Evolutionary conservation across 1,139 yeast genomes (phyloP), one percentile per base, ranked within the genome.

Genomic region (Nakaseomyces delphensis): DNA sequence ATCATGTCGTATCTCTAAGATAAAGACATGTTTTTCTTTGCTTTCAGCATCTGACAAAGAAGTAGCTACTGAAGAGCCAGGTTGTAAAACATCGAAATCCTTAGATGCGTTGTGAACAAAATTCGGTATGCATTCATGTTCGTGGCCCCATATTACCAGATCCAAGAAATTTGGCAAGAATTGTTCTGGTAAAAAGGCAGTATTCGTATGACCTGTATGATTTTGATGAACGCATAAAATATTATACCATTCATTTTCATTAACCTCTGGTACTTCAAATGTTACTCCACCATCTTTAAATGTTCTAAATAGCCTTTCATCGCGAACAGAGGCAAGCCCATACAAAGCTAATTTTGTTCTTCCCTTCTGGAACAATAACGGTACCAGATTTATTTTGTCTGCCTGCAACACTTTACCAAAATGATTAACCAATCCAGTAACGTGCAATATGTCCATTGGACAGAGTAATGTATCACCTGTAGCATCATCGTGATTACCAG

Each of bases 401-500:
- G 80, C 80, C 51, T 86, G 82, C 14, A 73, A 67, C 3, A 86
- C 83, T 52, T 84, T 75, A 1, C 98, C 98, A 63, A 87, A 89
- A 65, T 89, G 93, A 60, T 93, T 91, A 23, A 91, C 67, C 40
- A 89, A 66, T 0, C 98, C 98, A 0, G 87, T 68, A 2, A 83
- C 86, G 24, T 86, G 77, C 14, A 93, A 65, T 3, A 93, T 67
- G 60, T 91, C 98, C 68, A 91, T 69, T 0, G 98, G 96, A 49
- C 89, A 80, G n/a, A 91, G 67, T 46, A 86, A 66, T 2, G 83
- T 83, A 41, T 79, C 84, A 0, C 98, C 98, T 0, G 96, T 84
- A 1, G 96, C 87, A 64, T 91, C 98, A 62, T 91, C 99, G 61
- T 91, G 99, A 56, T 91, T 91, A 3, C 99, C 99, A 45, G 91